phyloP scores from a whole-genome alignment of 805 yeast species.

The Cyberlindnera xishuangbannaensis region DNA sequence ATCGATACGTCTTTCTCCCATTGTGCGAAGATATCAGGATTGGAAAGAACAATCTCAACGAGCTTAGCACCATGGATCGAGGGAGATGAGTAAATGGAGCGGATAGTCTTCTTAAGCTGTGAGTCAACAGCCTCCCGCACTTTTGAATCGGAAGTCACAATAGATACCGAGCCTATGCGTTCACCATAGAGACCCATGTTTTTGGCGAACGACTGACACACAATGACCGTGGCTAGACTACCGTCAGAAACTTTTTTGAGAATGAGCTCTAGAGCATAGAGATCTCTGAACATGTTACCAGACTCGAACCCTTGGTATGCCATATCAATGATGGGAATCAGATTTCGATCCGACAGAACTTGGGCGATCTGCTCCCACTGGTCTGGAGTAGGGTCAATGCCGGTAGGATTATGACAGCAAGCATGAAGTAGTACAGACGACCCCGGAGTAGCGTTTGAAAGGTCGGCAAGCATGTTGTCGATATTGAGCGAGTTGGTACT shows the following conservation, averaged over 20 bases:
- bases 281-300: conserved; percentile 75
- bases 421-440: conserved; percentile 79
- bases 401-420: conserved; percentile 97
- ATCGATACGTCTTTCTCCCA: conserved; percentile 79
- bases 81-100: conserved; percentile 90
- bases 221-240: conserved; percentile 44
- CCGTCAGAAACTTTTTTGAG: conserved; percentile 35
- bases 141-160: conserved; percentile 50
- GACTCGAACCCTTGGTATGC: conserved; percentile 96
- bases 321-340: conserved; percentile 83
- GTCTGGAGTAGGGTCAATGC: conserved; percentile 78
- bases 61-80: conserved; percentile 92
- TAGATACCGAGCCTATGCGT: conserved; percentile 79
- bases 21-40: conserved; percentile 51
- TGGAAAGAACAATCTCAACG: conserved; percentile 69
- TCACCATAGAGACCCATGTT: conserved; percentile 96
- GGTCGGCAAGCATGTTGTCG: conserved; percentile 55
- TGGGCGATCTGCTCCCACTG: conserved; percentile 78
- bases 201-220: conserved; percentile 91
- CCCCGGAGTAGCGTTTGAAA: conserved; percentile 49
- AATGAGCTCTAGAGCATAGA: conserved; percentile 44
- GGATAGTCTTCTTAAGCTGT: conserved; percentile 74
- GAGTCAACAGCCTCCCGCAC: conserved; percentile 55
- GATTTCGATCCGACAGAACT: conserved; percentile 48
- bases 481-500: conserved; percentile 57